Evolutionary conservation across 495 filamentous ascomycete species (phyloP).

Genomic region (Aspergillus affinis): DNA sequence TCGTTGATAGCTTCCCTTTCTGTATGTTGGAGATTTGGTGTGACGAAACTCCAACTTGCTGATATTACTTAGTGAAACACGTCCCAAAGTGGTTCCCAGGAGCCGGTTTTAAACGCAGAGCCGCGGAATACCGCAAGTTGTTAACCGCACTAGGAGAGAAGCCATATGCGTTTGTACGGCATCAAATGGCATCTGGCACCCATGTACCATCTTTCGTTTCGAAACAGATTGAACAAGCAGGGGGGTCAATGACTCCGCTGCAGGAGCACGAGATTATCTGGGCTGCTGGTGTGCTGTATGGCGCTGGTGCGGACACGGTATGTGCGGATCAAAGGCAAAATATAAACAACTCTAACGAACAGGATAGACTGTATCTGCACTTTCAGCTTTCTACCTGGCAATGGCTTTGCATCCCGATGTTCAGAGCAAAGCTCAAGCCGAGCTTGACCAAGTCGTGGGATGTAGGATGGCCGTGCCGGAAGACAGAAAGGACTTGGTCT

Average conservation of each 20-base stretch:
- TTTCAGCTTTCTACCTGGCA: constrained; percentile 35
- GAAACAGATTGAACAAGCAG: constrained; percentile 24
- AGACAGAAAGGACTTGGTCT: constrained; percentile 35
- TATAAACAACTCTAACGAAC: not conserved
- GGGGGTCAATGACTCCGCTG: constrained; percentile 13
- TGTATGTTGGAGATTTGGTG: constrained; percentile 12
- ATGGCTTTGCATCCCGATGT: constrained; percentile 42
- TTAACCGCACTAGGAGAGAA: not conserved
- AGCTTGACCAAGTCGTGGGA: constrained; percentile 53
- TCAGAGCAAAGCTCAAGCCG: constrained; percentile 48
- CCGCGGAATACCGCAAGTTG: constrained; percentile 27
- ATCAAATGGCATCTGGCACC: constrained; percentile 33
- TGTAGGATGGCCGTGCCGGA: constrained; percentile 26
- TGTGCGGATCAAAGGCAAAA: not conserved
- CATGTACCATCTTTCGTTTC: constrained; percentile 35
- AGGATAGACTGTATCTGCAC: constrained; percentile 30
- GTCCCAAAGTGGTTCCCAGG: constrained; percentile 50
- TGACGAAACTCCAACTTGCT: not conserved
- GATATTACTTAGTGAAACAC: constrained; percentile 26
- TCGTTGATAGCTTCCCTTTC: constrained; percentile 43
- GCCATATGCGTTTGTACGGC: not conserved
- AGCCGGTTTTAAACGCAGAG: constrained; percentile 38
- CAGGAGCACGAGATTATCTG: constrained; percentile 30
- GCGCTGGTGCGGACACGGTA: constrained; percentile 46
- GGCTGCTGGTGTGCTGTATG: constrained; percentile 45